phyloP scores from a whole-genome alignment of 139 green algal species.

The Desmodesmus armatus region DNA sequence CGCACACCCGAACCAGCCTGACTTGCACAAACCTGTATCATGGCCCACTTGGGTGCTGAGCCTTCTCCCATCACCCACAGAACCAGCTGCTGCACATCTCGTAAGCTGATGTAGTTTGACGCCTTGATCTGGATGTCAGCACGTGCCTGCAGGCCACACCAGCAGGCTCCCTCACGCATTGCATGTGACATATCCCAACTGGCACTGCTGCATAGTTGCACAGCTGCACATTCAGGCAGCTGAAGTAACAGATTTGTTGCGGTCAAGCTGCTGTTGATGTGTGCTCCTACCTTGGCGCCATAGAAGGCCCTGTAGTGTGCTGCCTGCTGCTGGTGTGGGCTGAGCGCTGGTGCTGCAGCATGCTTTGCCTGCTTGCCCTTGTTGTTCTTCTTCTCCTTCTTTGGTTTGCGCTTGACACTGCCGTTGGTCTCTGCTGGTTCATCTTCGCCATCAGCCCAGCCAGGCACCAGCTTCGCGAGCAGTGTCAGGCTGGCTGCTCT shows the following conservation, averaged over 20 bases:
- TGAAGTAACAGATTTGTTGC: too few relatives aligned
- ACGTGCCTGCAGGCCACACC: slow-evolving; percentile 43
- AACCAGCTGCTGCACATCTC: slow-evolving; percentile 69
- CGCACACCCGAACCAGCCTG: too few relatives aligned
- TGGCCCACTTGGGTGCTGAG: slow-evolving; percentile 64
- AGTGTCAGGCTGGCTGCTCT: too few relatives aligned
- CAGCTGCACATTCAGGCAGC: too few relatives aligned
- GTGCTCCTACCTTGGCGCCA: slow-evolving; percentile 6
- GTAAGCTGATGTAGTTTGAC: slow-evolving; percentile 44
- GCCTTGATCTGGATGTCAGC: slow-evolving; percentile 50
- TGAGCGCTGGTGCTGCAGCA: neutral
- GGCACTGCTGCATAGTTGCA: too few relatives aligned
- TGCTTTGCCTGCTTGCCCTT: neutral
- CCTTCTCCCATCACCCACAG: slow-evolving; percentile 74
- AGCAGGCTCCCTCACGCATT: too few relatives aligned
- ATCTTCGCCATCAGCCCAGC: slow-evolving; percentile 10
- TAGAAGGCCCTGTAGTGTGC: neutral
- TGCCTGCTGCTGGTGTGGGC: neutral
- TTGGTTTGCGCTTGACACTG: neutral
- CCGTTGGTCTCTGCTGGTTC: neutral
- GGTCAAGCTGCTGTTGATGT: neutral
- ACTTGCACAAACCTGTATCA: slow-evolving; percentile 69
- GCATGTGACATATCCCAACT: too few relatives aligned
- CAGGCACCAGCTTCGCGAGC: neutral
- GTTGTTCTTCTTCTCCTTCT: slow-evolving; percentile 32